Evolutionary conservation across 345 rosid genomes (phyloP).

Genomic region (Ricinus communis): DNA sequence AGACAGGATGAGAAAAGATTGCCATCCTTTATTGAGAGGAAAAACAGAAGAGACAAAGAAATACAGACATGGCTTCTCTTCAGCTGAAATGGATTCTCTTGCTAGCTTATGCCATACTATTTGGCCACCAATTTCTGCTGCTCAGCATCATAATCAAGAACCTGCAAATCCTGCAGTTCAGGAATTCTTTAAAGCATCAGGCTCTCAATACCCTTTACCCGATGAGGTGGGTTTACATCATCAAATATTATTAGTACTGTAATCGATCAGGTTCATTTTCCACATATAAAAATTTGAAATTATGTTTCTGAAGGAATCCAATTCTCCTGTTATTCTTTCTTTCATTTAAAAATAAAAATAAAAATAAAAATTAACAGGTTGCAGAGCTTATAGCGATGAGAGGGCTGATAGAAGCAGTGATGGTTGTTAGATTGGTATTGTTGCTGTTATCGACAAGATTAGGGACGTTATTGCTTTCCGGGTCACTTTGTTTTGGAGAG

Average conservation of each 20-base stretch:
- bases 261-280: no score
- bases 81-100: constrained; percentile 52
- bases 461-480: constrained; percentile 71
- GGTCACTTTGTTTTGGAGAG: constrained; percentile 43
- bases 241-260: not conserved
- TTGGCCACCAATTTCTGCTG: constrained; percentile 35
- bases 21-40: constrained; percentile 43
- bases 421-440: constrained; percentile 43
- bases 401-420: constrained; percentile 26
- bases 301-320: no score
- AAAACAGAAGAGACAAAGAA: constrained; percentile 10
- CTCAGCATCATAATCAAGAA: not conserved
- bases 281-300: no score
- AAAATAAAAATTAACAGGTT: constrained; percentile 23
- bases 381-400: constrained; percentile 43
- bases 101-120: constrained; percentile 52
- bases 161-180: constrained; percentile 23
- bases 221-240: constrained; percentile 33
- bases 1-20: constrained; percentile 20
- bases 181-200: constrained; percentile 51
- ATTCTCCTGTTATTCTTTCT: no score
- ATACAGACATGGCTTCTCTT: constrained; percentile 41
- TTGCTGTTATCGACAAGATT: constrained; percentile 56
- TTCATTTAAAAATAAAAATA: no score
- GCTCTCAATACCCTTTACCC: constrained; percentile 34